Evolutionary conservation across 2,329 filamentous ascomycete genomes (phyloP).

Genomic region (Phialophora verrucosa): DNA sequence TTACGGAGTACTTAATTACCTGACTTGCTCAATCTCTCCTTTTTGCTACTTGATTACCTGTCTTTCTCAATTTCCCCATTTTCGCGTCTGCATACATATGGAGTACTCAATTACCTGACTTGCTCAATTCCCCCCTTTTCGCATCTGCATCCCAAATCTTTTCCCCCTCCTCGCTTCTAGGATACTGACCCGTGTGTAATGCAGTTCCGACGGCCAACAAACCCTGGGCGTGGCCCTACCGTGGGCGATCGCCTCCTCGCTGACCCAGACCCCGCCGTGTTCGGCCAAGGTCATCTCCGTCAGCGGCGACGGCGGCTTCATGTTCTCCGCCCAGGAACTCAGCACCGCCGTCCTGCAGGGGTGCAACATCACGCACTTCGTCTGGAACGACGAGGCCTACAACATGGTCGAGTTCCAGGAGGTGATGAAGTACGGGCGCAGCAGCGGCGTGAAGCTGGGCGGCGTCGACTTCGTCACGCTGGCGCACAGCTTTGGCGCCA

Average conservation of each 20-base stretch:
- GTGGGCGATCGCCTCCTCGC: slow-evolving; percentile 56
- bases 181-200: neutral
- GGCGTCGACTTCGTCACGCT: slow-evolving; percentile 57
- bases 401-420: slow-evolving; percentile 61
- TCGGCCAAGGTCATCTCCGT: slow-evolving; percentile 53
- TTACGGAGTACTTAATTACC: too few species aligned
- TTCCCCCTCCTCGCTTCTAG: too few species aligned
- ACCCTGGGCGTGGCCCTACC: slow-evolving; percentile 57
- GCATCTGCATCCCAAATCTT: too few species aligned
- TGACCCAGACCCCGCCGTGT: slow-evolving; percentile 52
- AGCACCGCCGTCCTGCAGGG: slow-evolving; percentile 54
- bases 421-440: slow-evolving; percentile 57
- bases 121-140: neutral
- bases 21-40: too few species aligned
- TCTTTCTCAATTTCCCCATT: neutral
- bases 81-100: too few species aligned
- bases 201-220: slow-evolving; percentile 55
- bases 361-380: slow-evolving; percentile 58
- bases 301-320: slow-evolving; percentile 57
- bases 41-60: neutral
- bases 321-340: slow-evolving; percentile 56
- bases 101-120: too few species aligned
- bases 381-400: slow-evolving; percentile 58
- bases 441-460: slow-evolving; percentile 52
- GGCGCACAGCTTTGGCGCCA: slow-evolving; percentile 55